Percentiles rank a stretch among this genome's conserved stretches.
phyloP scores from a whole-genome alignment of 2,329 filamentous ascomycete species.

The Lecanoromycetidae sp. region DNA sequence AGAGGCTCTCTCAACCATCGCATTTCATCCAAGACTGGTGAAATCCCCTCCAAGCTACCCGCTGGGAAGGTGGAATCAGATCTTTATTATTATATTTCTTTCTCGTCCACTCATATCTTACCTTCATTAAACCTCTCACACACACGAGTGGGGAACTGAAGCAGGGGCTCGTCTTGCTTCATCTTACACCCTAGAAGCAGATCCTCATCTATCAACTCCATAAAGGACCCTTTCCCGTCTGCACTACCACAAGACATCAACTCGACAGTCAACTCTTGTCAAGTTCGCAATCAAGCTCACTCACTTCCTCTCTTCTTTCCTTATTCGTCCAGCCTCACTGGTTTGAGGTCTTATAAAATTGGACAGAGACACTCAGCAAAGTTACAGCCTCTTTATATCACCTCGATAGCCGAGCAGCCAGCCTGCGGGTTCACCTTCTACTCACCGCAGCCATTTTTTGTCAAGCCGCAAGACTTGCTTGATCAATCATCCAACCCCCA shows the following conservation, averaged over 20 bases:
- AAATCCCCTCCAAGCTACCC: conserved; percentile 8
- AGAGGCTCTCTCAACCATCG: too few species aligned
- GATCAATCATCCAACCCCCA: conserved; percentile 7
- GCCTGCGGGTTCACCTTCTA: not conserved
- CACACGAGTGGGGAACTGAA: conserved; percentile 5
- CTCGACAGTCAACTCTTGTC: conserved; percentile 1
- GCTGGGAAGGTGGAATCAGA: conserved; percentile 4
- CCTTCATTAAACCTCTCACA: conserved; percentile 8
- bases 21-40: too few species aligned
- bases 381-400: not conserved
- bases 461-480: not conserved
- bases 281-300: too few species aligned
- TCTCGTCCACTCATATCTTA: conserved; percentile 9
- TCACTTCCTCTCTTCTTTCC: not conserved
- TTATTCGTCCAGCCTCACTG: conserved; percentile 9
- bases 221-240: conserved; percentile 9
- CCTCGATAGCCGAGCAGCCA: not conserved
- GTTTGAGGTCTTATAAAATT: conserved; percentile 11
- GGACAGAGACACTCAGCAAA: not conserved
- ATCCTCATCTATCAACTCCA: conserved; percentile 9
- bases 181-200: conserved; percentile 12
- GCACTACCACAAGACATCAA: conserved; percentile 7
- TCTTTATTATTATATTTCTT: conserved; percentile 6
- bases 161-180: conserved; percentile 12
- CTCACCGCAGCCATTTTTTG: not conserved